Percentiles rank a stretch among this genome's conserved stretches.
These are phyloP conservation scores for Lepidium aucheri DNA, from an alignment of 345 rosid species.

Conservation along the genomic window DNA sequence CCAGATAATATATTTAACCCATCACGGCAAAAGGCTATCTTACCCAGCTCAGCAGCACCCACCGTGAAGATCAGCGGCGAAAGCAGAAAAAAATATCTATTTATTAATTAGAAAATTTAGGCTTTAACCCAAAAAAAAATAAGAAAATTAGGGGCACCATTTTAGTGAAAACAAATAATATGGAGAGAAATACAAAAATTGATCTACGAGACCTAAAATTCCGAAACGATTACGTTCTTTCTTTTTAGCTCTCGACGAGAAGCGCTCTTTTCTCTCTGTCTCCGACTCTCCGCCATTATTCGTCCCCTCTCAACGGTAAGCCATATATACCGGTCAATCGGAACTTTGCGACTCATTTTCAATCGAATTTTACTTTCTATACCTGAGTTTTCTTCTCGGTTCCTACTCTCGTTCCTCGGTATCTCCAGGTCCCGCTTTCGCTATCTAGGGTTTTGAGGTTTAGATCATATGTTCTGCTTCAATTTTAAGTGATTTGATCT, in stretches of 20 bases:
- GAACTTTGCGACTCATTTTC: background rate
- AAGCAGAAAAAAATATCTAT: too few relatives aligned
- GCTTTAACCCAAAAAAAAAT: too few relatives aligned
- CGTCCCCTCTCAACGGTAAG: constrained; percentile 13
- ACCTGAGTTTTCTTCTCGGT: background rate
- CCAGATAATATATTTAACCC: too few relatives aligned
- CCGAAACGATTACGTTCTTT: background rate
- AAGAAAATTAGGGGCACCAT: background rate
- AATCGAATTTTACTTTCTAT: background rate
- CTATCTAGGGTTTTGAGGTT: constrained; percentile 30
- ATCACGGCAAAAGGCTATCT: too few relatives aligned
- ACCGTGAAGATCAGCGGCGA: too few relatives aligned
- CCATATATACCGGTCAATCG: constrained; percentile 6
- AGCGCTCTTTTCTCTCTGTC: background rate
- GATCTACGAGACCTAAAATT: background rate
- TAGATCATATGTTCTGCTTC: constrained; percentile 11
- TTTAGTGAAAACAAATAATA: background rate
- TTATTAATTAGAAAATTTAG: too few relatives aligned
- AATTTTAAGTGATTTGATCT: background rate
- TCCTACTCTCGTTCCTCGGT: background rate
- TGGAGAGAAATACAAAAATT: background rate
- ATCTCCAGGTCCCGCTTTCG: background rate
- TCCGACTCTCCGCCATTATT: background rate
- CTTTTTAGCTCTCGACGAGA: constrained; percentile 2
- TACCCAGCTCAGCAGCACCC: too few relatives aligned